Evolutionary conservation across 768 basidiomycete genomes (phyloP), one percentile per base, ranked within the genome.

Genomic region (Tylopilus vinaceipallidus): DNA sequence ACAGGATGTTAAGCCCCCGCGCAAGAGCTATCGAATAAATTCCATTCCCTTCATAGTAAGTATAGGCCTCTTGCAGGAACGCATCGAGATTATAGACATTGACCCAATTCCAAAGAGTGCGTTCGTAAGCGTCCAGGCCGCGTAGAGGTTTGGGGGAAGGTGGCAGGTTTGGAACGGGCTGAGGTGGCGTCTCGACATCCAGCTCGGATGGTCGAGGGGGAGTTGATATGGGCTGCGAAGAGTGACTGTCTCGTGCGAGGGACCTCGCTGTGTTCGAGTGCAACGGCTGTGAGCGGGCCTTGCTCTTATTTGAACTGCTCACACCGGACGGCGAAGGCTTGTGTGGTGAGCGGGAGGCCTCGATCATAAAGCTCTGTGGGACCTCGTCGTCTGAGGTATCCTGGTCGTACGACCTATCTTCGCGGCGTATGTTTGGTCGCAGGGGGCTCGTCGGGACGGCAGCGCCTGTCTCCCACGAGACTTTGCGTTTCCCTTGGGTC

Each of bases 81-180:
- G 84, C 85, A 62, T 99, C 97, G 33, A 99, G 78, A 64, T 99
- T 98, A 65, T 93, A 92, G 12, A 98, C 93, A 64, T 99, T 99
- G 51, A 98, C 93, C 97, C 97, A 99, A 50, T 90, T 88, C 97
- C 97, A 99, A 41, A 98, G 69, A 1, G 97, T 97, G 50, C 84
- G 85, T 67, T 99, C 94, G 61, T 90, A 85, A 12, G 83, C 82
- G 61, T 93, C 88, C 38, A 93, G 66, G 9, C 90, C 87, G 43
- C 82, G 78, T 77, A 84, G 80, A 36, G 71, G 75, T 52, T 73
- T 81, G 17, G 70, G 60, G 36, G 58, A 58, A 23, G 49, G 19
- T 19, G 57, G 56, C 11, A 49, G 60, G 48, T 59, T 59, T 36
- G 62, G 59, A 19, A 55, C 55, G 8, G 55, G 42, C 19, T 47